These are phyloP conservation scores for Fusarium succisae DNA, from an alignment of 2,329 filamentous ascomycete genomes.

Conservation along the genomic window DNA sequence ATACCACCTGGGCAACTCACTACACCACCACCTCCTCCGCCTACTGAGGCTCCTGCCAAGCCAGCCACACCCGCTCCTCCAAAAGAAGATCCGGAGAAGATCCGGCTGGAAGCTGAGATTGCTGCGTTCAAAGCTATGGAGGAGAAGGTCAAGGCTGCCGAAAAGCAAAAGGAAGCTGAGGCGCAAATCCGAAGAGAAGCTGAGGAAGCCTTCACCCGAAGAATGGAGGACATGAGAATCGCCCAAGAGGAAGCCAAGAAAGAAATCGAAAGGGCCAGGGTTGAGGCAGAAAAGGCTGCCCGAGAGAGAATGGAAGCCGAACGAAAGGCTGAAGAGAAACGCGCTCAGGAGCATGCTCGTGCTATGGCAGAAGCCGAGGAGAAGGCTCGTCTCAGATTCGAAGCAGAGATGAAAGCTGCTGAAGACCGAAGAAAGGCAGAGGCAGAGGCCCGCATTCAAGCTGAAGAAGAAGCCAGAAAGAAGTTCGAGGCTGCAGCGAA, in stretches of 20 bases:
- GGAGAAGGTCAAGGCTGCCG: conserved; percentile 56
- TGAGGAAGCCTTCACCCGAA: conserved; percentile 51
- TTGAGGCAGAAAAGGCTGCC: conserved; percentile 54
- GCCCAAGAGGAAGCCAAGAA: conserved; percentile 46
- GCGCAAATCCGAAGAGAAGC: conserved; percentile 57
- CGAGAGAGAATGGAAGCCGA: conserved; percentile 56
- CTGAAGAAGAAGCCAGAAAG: conserved; percentile 56
- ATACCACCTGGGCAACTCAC: conserved; percentile 46
- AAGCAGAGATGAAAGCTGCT: conserved; percentile 55
- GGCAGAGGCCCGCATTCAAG: conserved; percentile 56
- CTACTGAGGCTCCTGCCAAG: conserved; percentile 49
- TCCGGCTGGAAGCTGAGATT: conserved; percentile 69
- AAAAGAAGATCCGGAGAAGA: conserved; percentile 65
- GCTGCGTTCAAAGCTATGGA: conserved; percentile 58
- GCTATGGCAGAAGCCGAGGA: conserved; percentile 57
- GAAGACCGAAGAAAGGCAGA: conserved; percentile 57
- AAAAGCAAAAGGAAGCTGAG: conserved; percentile 56
- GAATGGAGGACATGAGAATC: conserved; percentile 41
- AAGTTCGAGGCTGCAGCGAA: conserved; percentile 57
- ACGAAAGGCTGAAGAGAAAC: conserved; percentile 39
- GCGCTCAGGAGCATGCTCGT: conserved; percentile 56
- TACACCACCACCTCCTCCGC: conserved; percentile 52
- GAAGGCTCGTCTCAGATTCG: conserved; percentile 57
- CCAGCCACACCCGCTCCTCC: conserved; percentile 52
- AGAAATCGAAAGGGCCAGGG: conserved; percentile 47